Evolutionary conservation across 1,284 basidiomycete species (phyloP).

Genomic region (Ustilago vetiveriae): DNA sequence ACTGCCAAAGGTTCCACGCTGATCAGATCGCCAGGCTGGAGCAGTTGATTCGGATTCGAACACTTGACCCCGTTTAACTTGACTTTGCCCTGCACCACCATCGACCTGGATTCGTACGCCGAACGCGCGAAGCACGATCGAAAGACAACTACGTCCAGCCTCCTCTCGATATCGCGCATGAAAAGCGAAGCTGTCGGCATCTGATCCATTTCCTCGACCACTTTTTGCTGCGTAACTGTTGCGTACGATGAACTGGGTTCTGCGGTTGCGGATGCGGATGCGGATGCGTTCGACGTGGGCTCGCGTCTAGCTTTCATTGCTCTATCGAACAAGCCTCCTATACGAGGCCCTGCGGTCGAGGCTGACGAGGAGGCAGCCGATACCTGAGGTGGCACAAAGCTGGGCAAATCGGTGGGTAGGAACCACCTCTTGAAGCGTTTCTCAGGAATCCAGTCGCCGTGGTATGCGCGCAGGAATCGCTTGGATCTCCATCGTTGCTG

Average conservation of each 20-base stretch:
- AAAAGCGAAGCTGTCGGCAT: constrained; percentile 61
- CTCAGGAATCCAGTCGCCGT: constrained; percentile 93
- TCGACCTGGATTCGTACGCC: constrained; percentile 85
- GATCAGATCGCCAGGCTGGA: constrained; percentile 94
- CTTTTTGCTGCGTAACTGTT: constrained; percentile 33
- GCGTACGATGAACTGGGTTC: constrained; percentile 5
- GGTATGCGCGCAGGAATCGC: constrained; percentile 89
- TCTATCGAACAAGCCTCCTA: constrained; percentile 34
- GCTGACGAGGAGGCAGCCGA: constrained; percentile 40
- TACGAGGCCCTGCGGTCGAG: constrained; percentile 24
- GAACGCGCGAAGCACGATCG: constrained; percentile 88
- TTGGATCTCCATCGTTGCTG: constrained; percentile 93
- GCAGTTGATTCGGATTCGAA: constrained; percentile 83
- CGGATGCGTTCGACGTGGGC: neutral
- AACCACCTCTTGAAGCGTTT: constrained; percentile 95
- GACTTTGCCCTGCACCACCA: constrained; percentile 88
- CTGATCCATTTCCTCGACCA: constrained; percentile 39
- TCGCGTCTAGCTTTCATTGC: constrained; percentile 41
- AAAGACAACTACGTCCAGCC: constrained; percentile 92
- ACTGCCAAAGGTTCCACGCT: constrained; percentile 85
- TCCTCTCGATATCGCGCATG: constrained; percentile 77
- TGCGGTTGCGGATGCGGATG: neutral
- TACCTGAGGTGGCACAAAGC: constrained; percentile 72
- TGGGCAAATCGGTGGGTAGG: constrained; percentile 84
- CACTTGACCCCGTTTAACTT: constrained; percentile 86